Evolutionary conservation across 192 early-diverging fungal species (phyloP), one percentile per base, ranked within the genome.

Genomic region (Coemansia sp.): DNA sequence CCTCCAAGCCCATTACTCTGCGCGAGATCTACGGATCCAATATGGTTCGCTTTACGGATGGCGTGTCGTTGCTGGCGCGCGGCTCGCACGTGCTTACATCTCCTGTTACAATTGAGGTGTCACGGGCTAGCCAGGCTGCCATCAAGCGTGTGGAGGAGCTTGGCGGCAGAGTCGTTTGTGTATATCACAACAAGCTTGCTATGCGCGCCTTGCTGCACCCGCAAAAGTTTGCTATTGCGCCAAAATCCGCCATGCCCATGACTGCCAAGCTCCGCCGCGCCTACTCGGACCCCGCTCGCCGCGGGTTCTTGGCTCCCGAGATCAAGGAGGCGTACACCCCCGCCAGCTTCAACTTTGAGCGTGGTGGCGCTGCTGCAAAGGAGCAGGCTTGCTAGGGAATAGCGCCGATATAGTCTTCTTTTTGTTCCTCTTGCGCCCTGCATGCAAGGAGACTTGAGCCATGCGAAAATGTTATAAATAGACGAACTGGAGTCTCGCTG

Each of bases 71-170:
- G 19, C 61, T 95, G 51, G 83, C 79, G 23, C 65, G 91, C 76
- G 95, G 93, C n/a, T 79, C 83, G 25, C 82, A 88, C 26, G 79
- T 83, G 30, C 83, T 97, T 50, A 86, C 80, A 15, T 81, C 79
- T 0, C 84, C 87, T 23, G 74, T 98, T 45, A 86, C 84, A 15
- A 84, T 98, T 34, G 92, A 93, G 60, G 92, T 95, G 11, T 87
- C 90, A 0, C 77, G 84, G 62, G 93, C 91, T 1, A 86, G 87
- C 3, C 71, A 82, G 45, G 63, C 81, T 21, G 90, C 95, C 8
- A 91, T 95, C 58, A 66, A 83, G 68, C 64, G 85, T 19, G 82
- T 98, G 47, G 93, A 98, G 60, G 65, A 75, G 31, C 75, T 81
- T 1, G 95, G 93, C 4, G 95, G 95, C 27, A 82, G 65, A 27